Conservation (phyloP, 2,329 filamentous ascomycete genomes). For the Endoconidiophora polonica region DNA sequence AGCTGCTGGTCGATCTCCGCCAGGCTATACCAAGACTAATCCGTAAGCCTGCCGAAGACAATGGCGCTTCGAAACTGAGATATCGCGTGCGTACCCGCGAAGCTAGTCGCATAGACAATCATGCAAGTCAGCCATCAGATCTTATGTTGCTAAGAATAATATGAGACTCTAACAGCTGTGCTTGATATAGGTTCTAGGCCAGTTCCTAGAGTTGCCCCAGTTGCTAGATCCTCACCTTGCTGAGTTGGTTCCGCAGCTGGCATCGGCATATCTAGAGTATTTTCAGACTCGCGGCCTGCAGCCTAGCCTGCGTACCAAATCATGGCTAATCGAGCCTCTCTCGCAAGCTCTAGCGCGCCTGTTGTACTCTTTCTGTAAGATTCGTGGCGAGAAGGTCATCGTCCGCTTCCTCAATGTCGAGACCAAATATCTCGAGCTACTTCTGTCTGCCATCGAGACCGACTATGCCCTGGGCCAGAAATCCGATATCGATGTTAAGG, state of each 20-base stretch:
- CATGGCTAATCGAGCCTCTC: slow-evolving; percentile 35
- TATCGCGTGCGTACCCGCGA: slow-evolving; percentile 34
- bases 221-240: slow-evolving; percentile 74
- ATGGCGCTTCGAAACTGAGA: slow-evolving; percentile 26
- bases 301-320: slow-evolving; percentile 19
- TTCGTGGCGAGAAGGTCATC: slow-evolving; percentile 84
- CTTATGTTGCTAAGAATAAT: slow-evolving; percentile 12
- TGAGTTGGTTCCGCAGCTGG: slow-evolving; percentile 55
- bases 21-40: slow-evolving; percentile 34
- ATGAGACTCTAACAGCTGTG: neutral
- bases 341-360: slow-evolving; percentile 60
- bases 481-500: neutral
- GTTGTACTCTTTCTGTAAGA: slow-evolving; percentile 84
- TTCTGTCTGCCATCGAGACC: slow-evolving; percentile 59
- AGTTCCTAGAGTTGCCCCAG: slow-evolving; percentile 91
- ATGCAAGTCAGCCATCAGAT: slow-evolving; percentile 21
- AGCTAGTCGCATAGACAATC: slow-evolving; percentile 29
- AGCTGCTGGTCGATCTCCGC: slow-evolving; percentile 40
- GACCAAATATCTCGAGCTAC: slow-evolving; percentile 63
- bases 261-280: slow-evolving; percentile 58
- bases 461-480: slow-evolving; percentile 21
- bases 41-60: slow-evolving; percentile 29
- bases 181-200: slow-evolving; percentile 47
- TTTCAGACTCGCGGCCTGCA: slow-evolving; percentile 30
- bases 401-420: slow-evolving; percentile 84